Conservation (phyloP, 2,329 filamentous ascomycete genomes). For the Zasmidium angulare region DNA sequence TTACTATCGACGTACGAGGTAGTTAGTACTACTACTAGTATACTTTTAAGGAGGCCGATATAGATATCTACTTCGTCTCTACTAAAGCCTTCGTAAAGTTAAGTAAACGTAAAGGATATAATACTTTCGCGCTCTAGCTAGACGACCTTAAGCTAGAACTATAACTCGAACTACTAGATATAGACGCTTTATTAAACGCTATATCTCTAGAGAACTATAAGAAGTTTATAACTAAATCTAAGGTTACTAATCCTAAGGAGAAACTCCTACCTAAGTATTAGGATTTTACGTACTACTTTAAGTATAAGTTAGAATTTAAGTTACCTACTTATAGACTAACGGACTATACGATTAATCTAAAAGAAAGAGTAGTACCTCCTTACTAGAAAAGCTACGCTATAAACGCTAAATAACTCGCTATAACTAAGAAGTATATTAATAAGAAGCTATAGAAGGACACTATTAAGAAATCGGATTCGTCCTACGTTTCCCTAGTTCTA, state of each 20-base stretch:
- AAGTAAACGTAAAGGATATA: not conserved
- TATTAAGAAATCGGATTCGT: too few species aligned
- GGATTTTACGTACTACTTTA: not conserved
- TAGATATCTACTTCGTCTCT: not conserved
- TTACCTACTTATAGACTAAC: not conserved
- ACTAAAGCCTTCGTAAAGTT: not conserved
- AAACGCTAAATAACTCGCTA: too few species aligned
- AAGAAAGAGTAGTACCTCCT: too few species aligned
- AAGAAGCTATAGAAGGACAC: too few species aligned
- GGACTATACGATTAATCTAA: constrained; percentile 8
- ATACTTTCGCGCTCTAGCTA: not conserved
- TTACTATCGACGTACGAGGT: not conserved
- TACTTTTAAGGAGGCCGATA: not conserved
- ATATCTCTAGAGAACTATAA: not conserved
- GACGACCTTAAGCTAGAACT: not conserved
- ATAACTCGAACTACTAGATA: not conserved
- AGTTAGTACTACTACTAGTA: not conserved
- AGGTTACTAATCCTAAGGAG: not conserved
- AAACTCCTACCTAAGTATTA: not conserved
- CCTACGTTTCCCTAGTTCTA: too few species aligned
- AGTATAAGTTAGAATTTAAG: not conserved
- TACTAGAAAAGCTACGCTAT: too few species aligned
- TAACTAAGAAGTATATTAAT: too few species aligned
- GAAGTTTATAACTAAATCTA: not conserved
- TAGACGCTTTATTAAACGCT: too few species aligned